Evolutionary conservation across 805 yeast species (phyloP), one percentile per base, ranked within the genome.

Genomic region (Candida ulmi): DNA sequence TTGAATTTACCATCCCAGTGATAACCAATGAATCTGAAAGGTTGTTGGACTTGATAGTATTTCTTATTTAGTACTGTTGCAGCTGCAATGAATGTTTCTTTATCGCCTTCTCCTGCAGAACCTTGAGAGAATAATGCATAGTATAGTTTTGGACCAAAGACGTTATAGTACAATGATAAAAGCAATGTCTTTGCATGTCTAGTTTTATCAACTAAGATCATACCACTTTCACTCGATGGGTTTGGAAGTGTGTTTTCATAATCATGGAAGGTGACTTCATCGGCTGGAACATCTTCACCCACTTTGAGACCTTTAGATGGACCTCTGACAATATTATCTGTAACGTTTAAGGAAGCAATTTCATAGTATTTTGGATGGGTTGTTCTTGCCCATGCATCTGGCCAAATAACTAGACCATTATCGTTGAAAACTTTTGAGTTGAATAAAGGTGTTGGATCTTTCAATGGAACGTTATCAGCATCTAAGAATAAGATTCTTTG

Each of bases 61-160:
- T 70, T 66, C 29, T 63, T 57, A 0, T 56, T 44, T 50, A 75
- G 51, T 0, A 65, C 83, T 16, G 68, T 64, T 2, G 84, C 80
- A 2, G 85, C 83, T 2, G 80, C 75, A 27, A 75, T 74, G 49
- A 79, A 80, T 0, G 86, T 77, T 48, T 80, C 86, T 51, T 80
- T 80, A 50, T 80, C 86, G 31, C 86, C 86, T 60, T 80, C 82
- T n/a, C 86, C 86, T 0, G 84, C 83, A 17, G 78, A 69, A 2
- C 85, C 85, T 54, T 80, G 87, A 0, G 83, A 68, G 48, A 80
- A 65, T 32, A 80, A 57, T 3, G 84, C 80, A 51, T 80, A 80
- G 54, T 73, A 80, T 48, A 66, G 69, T 15, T 69, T 57, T 2
- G 85, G 85, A 0, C 87, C 87, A 54, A 58, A 64, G 2, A 77